Base-by-base conservation (phyloP, 2,329 filamentous ascomycete species). In the Chaetomium strumarium region DNA sequence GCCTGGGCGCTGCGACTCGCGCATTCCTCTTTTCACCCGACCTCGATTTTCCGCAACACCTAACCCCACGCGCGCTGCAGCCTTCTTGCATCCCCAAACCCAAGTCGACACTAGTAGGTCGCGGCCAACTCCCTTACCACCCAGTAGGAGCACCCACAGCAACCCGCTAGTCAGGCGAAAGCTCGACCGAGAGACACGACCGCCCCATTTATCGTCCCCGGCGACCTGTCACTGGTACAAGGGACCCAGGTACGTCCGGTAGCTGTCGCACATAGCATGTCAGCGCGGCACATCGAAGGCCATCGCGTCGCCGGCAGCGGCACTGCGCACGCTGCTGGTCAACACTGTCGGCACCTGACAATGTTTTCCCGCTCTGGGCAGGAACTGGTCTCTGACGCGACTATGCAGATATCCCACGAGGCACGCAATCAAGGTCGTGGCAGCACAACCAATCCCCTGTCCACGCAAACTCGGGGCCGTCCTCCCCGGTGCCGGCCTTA, bases 341-440 rank as follows among this genome's bases (percentile, higher is more conserved):
- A 2, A 13, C 51, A 41, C 29, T 54, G 29, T 16, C n/a, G 5
- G n/a, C 51, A 41, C 29, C 52, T 42, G 42, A 42, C 44, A 49
- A 51, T 52, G 41, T 47, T 46, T 43, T 43, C 41, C 49, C 51
- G 24, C 33, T 29, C 46, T 36, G 46, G 58, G 37, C 53, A 60
- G 57, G 58, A 54, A 61, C 61, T 52, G 57, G 52, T 59, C 59
- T 68, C 68, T 70, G 66, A 70, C 68, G 66, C 67, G 66, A 64
- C 62, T 67, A 58, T 68, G 66, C 68, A 70, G 68, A 63, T 58
- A 61, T 59, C 53, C 61, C 59, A 64, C 60, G 58, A 61, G 59
- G 55, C 58, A 60, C 54, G 51, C 51, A 62, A 57, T 55, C 55
- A 53, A 58, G 41, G 29, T 57, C 53, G 55, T 62, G 55, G 55